Base-by-base conservation (phyloP, 192 early-diverging fungal genomes). In the Backusella mclennaniae region DNA sequence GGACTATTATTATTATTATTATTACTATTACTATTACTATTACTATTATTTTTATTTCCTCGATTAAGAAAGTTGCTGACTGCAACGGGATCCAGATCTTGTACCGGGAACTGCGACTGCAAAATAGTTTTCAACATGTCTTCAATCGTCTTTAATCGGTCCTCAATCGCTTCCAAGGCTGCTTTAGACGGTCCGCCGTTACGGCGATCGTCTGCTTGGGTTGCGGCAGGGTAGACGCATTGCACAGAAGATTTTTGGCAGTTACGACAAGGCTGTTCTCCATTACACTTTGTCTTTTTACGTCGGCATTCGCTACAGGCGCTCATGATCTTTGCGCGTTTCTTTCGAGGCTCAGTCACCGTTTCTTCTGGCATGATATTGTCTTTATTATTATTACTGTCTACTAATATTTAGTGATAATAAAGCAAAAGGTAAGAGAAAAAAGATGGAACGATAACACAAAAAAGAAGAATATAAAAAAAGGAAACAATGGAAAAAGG, bases 201-300 rank as follows among this genome's bases (percentile, higher is more conserved):
- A 0, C 75, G 59, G 41, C 71, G 71, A 36, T 82, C 77, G 36
- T 82, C 77, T 26, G 42, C 67, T 11, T 77, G 71, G n/a, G 77
- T 73, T 23, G 71, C 49, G 5, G 77, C 44, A 11, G 81, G 81
- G 42, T 83, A 83, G 17, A 63, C 52, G 56, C 81, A 83, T 23
- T 33, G 36, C 7, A 74, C 81, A 29, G 31, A 56, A 7, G 81
- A 72, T 49, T 83, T 83, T 42, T 67, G 67, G 73, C 81, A 83
- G 42, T 73, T 79, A 1, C 72, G 71, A 66, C 81, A 83, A 44
- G 81, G 81, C 33, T 73, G 77, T 38, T 78, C 77, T 9, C 81
- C 81, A 67, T 83, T 76, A 66, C 81, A 83, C 63, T 83, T 83
- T 9, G 78, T 79, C 49, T 83, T 83, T 73, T 77, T 76, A 29